phyloP scores from a whole-genome alignment of 1,284 basidiomycete genomes.

The Termitomyces sp. region DNA sequence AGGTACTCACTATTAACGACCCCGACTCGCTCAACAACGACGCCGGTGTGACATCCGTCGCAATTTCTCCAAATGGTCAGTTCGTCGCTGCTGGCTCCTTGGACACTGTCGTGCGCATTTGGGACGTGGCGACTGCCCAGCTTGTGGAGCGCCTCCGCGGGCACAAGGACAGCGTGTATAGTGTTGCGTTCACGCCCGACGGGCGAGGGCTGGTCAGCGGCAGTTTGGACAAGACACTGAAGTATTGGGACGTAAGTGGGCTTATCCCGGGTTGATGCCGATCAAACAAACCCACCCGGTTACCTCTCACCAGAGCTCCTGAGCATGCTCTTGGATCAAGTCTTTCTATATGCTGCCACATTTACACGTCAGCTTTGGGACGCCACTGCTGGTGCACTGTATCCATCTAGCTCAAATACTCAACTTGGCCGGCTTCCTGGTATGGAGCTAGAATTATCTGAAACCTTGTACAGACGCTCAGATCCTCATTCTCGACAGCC shows the following conservation, averaged over 20 bases:
- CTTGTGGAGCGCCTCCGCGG: constrained; percentile 75
- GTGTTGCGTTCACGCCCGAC: constrained; percentile 86
- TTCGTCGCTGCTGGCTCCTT: constrained; percentile 81
- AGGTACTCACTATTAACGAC: constrained; percentile 57
- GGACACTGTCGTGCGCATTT: constrained; percentile 82
- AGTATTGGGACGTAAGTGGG: constrained; percentile 78
- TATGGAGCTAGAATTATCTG: too few relatives aligned
- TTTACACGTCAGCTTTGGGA: constrained; percentile 8
- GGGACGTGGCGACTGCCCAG: constrained; percentile 73
- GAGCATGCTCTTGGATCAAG: constrained; percentile 4
- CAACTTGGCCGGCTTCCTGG: constrained; percentile 19
- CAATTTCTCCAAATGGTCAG: constrained; percentile 77
- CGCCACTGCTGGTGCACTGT: background rate
- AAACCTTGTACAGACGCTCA: too few relatives aligned
- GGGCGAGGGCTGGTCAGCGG: constrained; percentile 78
- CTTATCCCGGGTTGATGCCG: constrained; percentile 36
- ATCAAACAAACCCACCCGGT: too few relatives aligned
- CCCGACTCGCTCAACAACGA: constrained; percentile 54
- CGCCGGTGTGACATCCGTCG: constrained; percentile 73
- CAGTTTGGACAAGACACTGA: constrained; percentile 82
- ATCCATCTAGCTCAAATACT: background rate
- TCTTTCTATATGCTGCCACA: constrained; percentile 6
- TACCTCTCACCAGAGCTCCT: too few relatives aligned
- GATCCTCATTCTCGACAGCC: background rate
- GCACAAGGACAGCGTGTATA: constrained; percentile 82